Conservation (phyloP, 495 filamentous ascomycete species). For the Articulospora tetracladia region DNA sequence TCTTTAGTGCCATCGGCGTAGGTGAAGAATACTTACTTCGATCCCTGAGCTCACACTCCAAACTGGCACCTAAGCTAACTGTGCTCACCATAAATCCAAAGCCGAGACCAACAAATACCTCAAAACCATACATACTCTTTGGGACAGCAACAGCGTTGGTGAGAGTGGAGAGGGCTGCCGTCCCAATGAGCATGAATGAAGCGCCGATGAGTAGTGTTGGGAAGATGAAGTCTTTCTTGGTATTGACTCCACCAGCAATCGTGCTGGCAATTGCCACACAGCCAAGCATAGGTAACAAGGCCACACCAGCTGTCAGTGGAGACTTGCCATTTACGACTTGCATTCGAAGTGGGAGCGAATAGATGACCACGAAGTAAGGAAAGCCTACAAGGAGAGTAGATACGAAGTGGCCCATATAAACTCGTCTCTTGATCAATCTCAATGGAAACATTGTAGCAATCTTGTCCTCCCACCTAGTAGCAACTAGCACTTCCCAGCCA, state of each 20-base stretch:
- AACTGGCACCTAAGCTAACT: constrained; percentile 5
- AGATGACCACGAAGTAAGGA: constrained; percentile 50
- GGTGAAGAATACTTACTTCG: constrained; percentile 4
- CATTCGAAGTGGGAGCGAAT: constrained; percentile 58
- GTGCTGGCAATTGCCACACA: constrained; percentile 49
- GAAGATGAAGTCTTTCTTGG: constrained; percentile 43
- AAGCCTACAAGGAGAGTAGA: constrained; percentile 51
- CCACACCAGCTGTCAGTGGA: constrained; percentile 49
- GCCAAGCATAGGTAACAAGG: constrained; percentile 55
- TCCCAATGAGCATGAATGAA: constrained; percentile 46
- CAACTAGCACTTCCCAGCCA: constrained; percentile 41
- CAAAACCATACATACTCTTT: constrained; percentile 27
- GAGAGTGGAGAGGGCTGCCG: constrained; percentile 43
- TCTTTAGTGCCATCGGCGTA: background rate
- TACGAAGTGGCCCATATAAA: constrained; percentile 38
- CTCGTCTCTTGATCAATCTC: constrained; percentile 32
- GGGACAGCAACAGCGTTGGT: constrained; percentile 11
- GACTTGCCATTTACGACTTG: constrained; percentile 52
- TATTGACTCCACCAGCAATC: constrained; percentile 40
- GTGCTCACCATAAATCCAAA: constrained; percentile 28
- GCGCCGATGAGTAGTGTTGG: constrained; percentile 46
- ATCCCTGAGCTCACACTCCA: constrained; percentile 15
- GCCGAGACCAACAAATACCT: constrained; percentile 30
- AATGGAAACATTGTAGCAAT: constrained; percentile 43
- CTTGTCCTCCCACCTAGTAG: constrained; percentile 35